Conservation (phyloP, 164 flowering plant species). For the Vitis amurensis region DNA sequence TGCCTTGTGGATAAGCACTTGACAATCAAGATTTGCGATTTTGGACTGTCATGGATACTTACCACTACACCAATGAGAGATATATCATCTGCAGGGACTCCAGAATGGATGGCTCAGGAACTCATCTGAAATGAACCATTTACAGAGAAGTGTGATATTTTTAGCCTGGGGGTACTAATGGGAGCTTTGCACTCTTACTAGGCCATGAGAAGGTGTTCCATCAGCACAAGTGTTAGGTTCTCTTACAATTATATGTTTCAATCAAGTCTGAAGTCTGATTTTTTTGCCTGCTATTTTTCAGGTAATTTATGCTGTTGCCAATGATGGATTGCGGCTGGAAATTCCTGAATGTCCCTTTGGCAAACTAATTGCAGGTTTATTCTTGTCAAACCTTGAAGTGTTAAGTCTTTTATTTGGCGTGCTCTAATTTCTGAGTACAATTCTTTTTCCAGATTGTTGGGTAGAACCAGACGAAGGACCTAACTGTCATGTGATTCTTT, state of each 20-base stretch:
- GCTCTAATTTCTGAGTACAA: too few species aligned
- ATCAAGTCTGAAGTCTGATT: background rate
- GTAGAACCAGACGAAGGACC: slow-evolving; percentile 64
- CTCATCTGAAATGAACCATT: slow-evolving; percentile 73
- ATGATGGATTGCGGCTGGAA: slow-evolving; percentile 59
- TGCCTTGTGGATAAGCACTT: slow-evolving; percentile 74
- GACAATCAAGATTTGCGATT: slow-evolving; percentile 70
- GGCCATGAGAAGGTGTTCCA: slow-evolving; percentile 77
- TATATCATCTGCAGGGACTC: slow-evolving; percentile 70
- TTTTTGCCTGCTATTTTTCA: slow-evolving; percentile 16
- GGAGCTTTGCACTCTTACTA: slow-evolving; percentile 72
- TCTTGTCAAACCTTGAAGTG: background rate
- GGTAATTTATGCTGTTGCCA: slow-evolving; percentile 77
- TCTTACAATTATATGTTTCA: background rate
- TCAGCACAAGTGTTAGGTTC: slow-evolving; percentile 41
- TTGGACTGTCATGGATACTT: slow-evolving; percentile 72
- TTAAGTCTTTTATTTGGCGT: too few species aligned
- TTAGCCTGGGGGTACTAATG: slow-evolving; percentile 83
- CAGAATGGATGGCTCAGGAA: slow-evolving; percentile 89
- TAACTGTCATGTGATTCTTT: slow-evolving; percentile 57
- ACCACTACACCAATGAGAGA: slow-evolving; percentile 44
- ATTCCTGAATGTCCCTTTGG: slow-evolving; percentile 78
- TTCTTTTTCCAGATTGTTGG: slow-evolving; percentile 63
- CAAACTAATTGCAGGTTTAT: slow-evolving; percentile 61
- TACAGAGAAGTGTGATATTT: slow-evolving; percentile 70